Base-by-base conservation (phyloP, 2,329 filamentous ascomycete genomes). In the Calonectria crousiana region DNA sequence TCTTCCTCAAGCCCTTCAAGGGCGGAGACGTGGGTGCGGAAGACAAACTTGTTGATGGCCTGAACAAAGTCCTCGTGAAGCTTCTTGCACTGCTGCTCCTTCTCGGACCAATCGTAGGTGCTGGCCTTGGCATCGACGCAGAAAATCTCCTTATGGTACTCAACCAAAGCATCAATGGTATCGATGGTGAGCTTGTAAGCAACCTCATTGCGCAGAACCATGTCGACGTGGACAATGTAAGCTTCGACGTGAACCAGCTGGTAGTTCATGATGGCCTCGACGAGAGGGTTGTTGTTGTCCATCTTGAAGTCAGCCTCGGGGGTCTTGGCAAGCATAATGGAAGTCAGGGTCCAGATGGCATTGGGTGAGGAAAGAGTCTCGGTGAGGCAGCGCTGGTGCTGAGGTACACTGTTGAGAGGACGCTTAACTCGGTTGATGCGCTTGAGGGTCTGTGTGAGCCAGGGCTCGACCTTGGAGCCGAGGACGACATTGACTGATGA, bases 211-310 rank as follows among this genome's bases (percentile, higher is more conserved):
- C 96, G 94, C 82, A 97, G 92, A 74, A 99, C 96, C 95, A 98
- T 98, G 88, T 99, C 97, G 86, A 99, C 95, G 86, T 98, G 96
- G 75, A 99, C 97, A 80, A 98, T 96, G 85, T 99, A 99, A 67
- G 97, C 97, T 87, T 98, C 96, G 80, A 98, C 89, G 84, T 98
- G 95, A 82, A 98, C 89, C 83, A 98, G 91, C 88, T 97, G 94
- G 86, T 96, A 97, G 90, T 97, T 97, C 90, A 94, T 95, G 76
- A 98, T 88, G 77, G 94, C 95, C 86, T 98, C 95, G 78, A 96
- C 73, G 41, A 81, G 73, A 53, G 79, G 79, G 65, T 81, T 81
- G 67, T 68, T 90, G 78, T 98, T 89, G 58, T 98, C 95, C 85
- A 93, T 93, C 85, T 92, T 92, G 83, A 98, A 90, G 80, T 98